Base-by-base conservation (phyloP, 148 eudicot species). In the Rhododendron henanense region DNA sequence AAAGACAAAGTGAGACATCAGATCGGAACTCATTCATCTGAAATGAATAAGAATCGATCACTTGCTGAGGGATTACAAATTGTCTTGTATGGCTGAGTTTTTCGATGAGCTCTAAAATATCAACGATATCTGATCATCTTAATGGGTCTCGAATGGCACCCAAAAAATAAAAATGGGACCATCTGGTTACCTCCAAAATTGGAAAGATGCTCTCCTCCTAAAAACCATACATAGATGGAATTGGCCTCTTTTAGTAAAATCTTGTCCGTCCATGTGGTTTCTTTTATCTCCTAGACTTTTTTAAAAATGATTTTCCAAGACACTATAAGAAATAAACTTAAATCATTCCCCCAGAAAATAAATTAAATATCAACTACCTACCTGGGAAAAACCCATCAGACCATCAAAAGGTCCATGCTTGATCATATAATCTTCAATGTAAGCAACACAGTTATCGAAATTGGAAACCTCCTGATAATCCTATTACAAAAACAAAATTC, bases 341-440 rank as follows among this genome's bases (percentile, higher is more conserved):
- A 8, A 28, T 47, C n/a, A 1, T 19, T 15, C 3, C 8, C 7
- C 19, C 0, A 10, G 47, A n/a, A 69, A 48, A 19, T 11, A 61
- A 48, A 28, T 31, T n/a, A 6, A 7, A 63, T n/a, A 23, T 23
- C 11, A 63, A 63, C 50, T 19, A 83, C 81, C 19, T n/a, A 90
- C 90, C 90, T 87, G 89, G 11, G 92, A 90, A 79, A 90, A 88
- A 33, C 92, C 92, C 14, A 90, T 81, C 9, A 90, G 79, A 48
- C 92, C 92, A 87, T 90, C 92, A 84, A 89, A 90, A 19, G 92
- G 91, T 81, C 92, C 92, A 78, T 87, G 86, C 83, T 86, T 84
- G 53, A 87, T 44, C 91, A 90, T 90, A 48, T 67, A 82, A 41
- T 82, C 88, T 87, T 90, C 92, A 0, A 90, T 67, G 73, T 81